phyloP scores from a whole-genome alignment of 176 grass and related monocot genomes.

The Musa schizocarpa region DNA sequence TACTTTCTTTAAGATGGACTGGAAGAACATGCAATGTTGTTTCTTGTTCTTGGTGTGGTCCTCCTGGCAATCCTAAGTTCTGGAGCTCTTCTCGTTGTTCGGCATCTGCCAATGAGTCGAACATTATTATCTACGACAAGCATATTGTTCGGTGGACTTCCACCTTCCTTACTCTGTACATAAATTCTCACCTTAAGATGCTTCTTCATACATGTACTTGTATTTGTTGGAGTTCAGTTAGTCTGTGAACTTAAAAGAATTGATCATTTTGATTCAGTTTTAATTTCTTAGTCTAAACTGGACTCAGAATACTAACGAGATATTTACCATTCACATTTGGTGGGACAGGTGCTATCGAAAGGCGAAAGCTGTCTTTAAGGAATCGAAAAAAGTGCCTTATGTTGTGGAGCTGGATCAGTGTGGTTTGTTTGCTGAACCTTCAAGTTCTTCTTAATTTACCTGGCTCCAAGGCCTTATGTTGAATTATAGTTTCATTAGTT shows the following conservation, averaged over 20 bases:
- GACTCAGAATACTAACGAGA: too few relatives aligned
- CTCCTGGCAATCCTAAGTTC: too few relatives aligned
- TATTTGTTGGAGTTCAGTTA: neutral
- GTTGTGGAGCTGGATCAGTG: slow-evolving; percentile 55
- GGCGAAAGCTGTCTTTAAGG: slow-evolving; percentile 62
- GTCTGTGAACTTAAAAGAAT: neutral
- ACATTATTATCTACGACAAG: too few relatives aligned
- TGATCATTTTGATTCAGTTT: neutral
- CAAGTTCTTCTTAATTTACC: neutral
- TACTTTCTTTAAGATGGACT: too few relatives aligned
- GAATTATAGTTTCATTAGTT: neutral
- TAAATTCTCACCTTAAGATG: neutral
- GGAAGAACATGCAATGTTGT: too few relatives aligned
- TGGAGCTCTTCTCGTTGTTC: too few relatives aligned
- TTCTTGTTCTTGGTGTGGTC: too few relatives aligned
- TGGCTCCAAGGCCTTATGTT: neutral
- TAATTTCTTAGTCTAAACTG: neutral
- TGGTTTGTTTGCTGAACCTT: slow-evolving; percentile 28
- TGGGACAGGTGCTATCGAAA: slow-evolving; percentile 48
- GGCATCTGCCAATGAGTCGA: too few relatives aligned
- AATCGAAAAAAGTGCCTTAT: slow-evolving; percentile 44
- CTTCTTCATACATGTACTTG: neutral
- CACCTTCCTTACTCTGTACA: neutral
- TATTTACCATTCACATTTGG: neutral
- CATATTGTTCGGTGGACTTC: neutral